Conservation (phyloP, 148 eudicot species). For the Silene conica region DNA sequence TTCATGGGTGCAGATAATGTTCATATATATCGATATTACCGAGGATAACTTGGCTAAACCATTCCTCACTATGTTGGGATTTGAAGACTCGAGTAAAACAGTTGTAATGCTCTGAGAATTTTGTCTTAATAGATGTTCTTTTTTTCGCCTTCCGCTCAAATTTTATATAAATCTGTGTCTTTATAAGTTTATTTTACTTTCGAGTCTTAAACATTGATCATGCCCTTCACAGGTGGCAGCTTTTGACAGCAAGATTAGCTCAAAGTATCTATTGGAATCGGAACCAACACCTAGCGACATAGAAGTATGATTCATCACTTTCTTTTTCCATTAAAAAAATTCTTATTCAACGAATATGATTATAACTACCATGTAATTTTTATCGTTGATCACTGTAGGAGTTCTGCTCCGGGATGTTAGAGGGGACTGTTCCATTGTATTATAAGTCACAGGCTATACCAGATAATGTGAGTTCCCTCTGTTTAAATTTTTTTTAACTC, state of each 20-base stretch:
- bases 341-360: neutral
- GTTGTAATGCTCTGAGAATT: conserved; percentile 47
- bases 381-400: conserved; percentile 44
- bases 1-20: conserved; percentile 59
- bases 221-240: conserved; percentile 57
- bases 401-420: conserved; percentile 61
- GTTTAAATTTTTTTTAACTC: neutral
- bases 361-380: conserved; percentile 1
- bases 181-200: neutral
- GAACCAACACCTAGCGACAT: conserved; percentile 57
- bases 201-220: neutral
- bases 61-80: conserved; percentile 72
- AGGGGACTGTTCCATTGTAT: conserved; percentile 50
- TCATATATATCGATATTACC: conserved; percentile 54
- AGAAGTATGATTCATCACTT: conserved; percentile 39
- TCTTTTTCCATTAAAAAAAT: neutral
- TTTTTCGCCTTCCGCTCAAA: neutral
- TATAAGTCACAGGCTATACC: conserved; percentile 80
- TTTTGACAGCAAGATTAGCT: conserved; percentile 71
- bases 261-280: conserved; percentile 74
- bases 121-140: neutral
- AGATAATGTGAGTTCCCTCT: conserved; percentile 61
- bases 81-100: conserved; percentile 68
- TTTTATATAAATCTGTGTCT: neutral
- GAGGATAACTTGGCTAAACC: conserved; percentile 95